A percentile compares a stretch with the other conserved stretches of the same genome.
These are phyloP conservation scores for Tylopilus sp. DNA, from an alignment of 768 basidiomycete genomes.

Conservation along the genomic window DNA sequence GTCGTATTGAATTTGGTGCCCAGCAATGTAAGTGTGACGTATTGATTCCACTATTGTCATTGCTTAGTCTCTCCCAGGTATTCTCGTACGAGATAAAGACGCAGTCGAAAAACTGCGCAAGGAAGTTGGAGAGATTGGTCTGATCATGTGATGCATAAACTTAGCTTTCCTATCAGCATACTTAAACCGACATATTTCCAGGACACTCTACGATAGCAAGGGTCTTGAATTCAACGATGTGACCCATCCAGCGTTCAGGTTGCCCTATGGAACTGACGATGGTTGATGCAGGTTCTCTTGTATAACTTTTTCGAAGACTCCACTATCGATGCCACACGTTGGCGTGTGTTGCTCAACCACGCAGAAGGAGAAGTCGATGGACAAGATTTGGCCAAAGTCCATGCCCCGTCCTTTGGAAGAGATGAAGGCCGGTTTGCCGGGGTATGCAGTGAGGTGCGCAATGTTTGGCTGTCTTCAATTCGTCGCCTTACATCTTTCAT, in stretches of 20 bases:
- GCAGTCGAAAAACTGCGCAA: slow-evolving; percentile 45
- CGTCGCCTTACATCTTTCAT: not conserved
- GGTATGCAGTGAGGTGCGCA: slow-evolving; percentile 56
- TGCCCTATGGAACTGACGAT: not conserved
- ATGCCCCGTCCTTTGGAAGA: slow-evolving; percentile 43
- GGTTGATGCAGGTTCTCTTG: slow-evolving; percentile 51
- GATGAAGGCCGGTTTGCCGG: slow-evolving; percentile 48
- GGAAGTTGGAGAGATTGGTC: slow-evolving; percentile 55
- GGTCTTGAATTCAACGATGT: slow-evolving; percentile 27
- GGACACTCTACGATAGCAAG: slow-evolving; percentile 34
- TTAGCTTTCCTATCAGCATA: not conserved
- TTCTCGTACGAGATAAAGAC: slow-evolving; percentile 61
- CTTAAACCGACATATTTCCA: slow-evolving; percentile 1
- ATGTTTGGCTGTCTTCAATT: not conserved
- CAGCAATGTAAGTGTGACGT: slow-evolving; percentile 51
- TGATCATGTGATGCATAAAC: slow-evolving; percentile 47
- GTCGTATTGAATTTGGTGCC: slow-evolving; percentile 56
- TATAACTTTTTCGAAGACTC: slow-evolving; percentile 79
- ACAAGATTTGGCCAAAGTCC: slow-evolving; percentile 9
- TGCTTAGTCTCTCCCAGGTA: slow-evolving; percentile 39
- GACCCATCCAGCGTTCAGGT: not conserved
- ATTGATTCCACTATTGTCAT: not conserved
- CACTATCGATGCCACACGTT: slow-evolving; percentile 43
- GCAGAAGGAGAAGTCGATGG: slow-evolving; percentile 24
- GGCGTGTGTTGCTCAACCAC: slow-evolving; percentile 55